These are phyloP conservation scores for Lasiodiplodia sp. DNA, from an alignment of 2,329 filamentous ascomycete genomes.

Conservation along the genomic window DNA sequence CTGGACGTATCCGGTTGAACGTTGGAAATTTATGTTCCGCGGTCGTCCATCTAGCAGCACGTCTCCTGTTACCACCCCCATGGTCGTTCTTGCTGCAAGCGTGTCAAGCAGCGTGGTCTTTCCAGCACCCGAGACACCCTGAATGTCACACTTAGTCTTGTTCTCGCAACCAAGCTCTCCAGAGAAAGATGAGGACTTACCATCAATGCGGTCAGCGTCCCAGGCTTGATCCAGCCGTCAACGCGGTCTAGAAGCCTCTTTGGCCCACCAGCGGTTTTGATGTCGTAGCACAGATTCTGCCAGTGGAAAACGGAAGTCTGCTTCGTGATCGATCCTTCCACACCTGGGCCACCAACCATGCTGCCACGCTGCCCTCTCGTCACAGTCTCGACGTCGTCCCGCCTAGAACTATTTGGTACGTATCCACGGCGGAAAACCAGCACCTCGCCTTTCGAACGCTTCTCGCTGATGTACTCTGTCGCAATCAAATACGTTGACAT, in stretches of 20 bases:
- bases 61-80: constrained; percentile 86
- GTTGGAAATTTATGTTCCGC: constrained; percentile 83
- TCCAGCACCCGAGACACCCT: constrained; percentile 92
- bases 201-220: constrained; percentile 86
- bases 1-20: constrained; percentile 90
- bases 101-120: constrained; percentile 92
- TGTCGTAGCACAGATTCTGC: constrained; percentile 80
- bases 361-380: constrained; percentile 37
- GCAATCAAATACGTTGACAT: constrained; percentile 53
- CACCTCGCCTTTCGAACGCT: constrained; percentile 61
- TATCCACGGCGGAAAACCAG: constrained; percentile 58
- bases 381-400: constrained; percentile 51
- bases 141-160: constrained; percentile 63
- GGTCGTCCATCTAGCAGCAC: constrained; percentile 82
- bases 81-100: constrained; percentile 82
- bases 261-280: constrained; percentile 79
- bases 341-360: neutral
- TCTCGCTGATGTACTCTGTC: constrained; percentile 56
- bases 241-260: constrained; percentile 84
- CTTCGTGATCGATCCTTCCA: constrained; percentile 60
- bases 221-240: constrained; percentile 93
- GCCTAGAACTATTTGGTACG: constrained; percentile 45
- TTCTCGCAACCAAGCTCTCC: neutral
- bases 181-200: neutral
- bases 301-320: constrained; percentile 86